These are phyloP conservation scores for Podaxis sp. DNA, from an alignment of 768 basidiomycete species.

Conservation along the genomic window DNA sequence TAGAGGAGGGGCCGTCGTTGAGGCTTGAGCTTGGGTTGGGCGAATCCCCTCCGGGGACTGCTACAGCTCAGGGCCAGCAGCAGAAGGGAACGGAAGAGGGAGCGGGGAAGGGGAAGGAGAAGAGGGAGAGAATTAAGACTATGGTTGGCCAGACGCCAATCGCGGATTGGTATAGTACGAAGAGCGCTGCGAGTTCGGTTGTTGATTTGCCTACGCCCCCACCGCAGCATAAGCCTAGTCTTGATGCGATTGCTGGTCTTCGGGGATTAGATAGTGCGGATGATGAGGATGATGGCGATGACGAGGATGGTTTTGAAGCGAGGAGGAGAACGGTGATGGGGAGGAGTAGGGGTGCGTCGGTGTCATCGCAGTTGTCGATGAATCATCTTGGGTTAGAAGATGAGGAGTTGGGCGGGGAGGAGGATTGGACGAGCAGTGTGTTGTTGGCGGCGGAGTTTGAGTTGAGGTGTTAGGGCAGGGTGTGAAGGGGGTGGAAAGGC, in stretches of 20 bases:
- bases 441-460: conserved; percentile 60
- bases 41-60: conserved; percentile 30
- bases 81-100: neutral
- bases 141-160: conserved; percentile 34
- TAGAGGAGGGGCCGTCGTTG: conserved; percentile 53
- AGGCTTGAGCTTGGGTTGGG: conserved; percentile 37
- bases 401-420: conserved; percentile 45
- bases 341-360: conserved; percentile 24
- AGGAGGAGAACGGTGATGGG: conserved; percentile 13
- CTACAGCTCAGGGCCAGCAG: neutral
- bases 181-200: conserved; percentile 24
- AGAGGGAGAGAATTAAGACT: conserved; percentile 14
- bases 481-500: too few species aligned
- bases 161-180: conserved; percentile 32
- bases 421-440: conserved; percentile 77
- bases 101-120: conserved; percentile 16
- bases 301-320: conserved; percentile 14
- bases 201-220: conserved; percentile 14
- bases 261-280: neutral
- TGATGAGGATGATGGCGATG: neutral
- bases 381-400: conserved; percentile 50
- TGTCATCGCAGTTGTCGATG: conserved; percentile 35
- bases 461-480: neutral
- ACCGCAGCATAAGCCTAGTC: neutral
- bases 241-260: neutral